phyloP scores from a whole-genome alignment of 2,329 filamentous ascomycete species.

The Neofusicoccum parvum region DNA sequence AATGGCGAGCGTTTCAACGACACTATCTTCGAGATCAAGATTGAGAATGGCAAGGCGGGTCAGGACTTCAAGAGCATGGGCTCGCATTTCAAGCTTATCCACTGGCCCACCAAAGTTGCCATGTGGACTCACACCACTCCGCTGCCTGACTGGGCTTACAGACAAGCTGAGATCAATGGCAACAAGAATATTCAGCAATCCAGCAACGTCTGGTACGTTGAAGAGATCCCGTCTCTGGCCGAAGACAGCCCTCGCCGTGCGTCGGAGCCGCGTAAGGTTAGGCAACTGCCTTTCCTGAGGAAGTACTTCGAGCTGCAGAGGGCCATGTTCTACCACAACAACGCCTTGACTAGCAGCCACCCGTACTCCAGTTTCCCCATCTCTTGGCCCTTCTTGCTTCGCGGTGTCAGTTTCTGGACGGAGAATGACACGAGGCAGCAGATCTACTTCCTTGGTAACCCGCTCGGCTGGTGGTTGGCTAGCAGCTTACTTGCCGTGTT shows the following conservation, averaged over 20 bases:
- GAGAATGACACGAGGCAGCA: conserved; percentile 92
- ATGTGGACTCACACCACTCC: conserved; percentile 98
- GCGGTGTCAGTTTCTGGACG: conserved; percentile 99
- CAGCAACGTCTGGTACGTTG: conserved; percentile 93
- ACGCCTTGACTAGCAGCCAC: conserved; percentile 93
- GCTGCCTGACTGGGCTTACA: conserved; percentile 95
- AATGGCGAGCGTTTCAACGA: conserved; percentile 77
- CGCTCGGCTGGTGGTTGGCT: conserved; percentile 94
- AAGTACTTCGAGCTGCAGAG: conserved; percentile 97
- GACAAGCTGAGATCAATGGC: conserved; percentile 98
- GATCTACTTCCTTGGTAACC: conserved; percentile 98
- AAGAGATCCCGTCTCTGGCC: conserved; percentile 82
- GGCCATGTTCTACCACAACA: conserved; percentile 99
- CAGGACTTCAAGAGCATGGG: conserved; percentile 90
- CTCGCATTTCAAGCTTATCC: conserved; percentile 93
- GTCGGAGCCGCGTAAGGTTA: conserved; percentile 77
- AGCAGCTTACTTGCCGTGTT: conserved; percentile 92
- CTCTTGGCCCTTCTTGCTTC: conserved; percentile 96
- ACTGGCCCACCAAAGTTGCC: conserved; percentile 91
- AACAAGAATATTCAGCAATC: conserved; percentile 92
- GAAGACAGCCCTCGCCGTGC: conserved; percentile 71
- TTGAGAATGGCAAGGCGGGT: conserved; percentile 79
- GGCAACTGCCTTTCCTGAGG: conserved; percentile 80
- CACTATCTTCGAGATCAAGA: conserved; percentile 87
- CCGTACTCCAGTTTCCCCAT: conserved; percentile 94